Base-by-base conservation (phyloP, 139 green algal species). In the Nannochloris sp. region DNA sequence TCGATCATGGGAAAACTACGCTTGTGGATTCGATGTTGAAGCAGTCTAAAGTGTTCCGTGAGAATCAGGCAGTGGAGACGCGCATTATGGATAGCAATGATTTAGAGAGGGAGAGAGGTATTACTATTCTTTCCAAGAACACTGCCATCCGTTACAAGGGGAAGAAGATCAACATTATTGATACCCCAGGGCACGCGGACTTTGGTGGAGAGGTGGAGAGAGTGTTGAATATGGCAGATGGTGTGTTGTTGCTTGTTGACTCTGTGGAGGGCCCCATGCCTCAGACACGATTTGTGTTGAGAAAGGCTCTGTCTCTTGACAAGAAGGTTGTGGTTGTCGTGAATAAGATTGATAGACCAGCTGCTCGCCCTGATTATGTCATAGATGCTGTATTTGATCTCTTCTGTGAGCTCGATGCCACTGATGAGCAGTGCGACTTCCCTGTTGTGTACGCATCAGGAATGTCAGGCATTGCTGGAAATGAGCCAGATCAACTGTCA, bases 51-150 rank as follows among this genome's bases (percentile, higher is more conserved):
- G 82, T 95, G 8, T 93, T 93, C 75, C 71, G 86, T 10, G 73
- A 75, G 16, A 86, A 90, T 61, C 86, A 96, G 78, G 55, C 75
- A 36, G 78, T 90, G 54, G 74, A 91, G 21, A 83, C 87, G 49
- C 81, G 91, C 49, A 86, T 98, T 62, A 98, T 99, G 93, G 93
- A 99, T 82, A 83, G 55, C 63, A 96, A 97, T 67, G 90, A 92
- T 60, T 79, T 98, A 49, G 93, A 99, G 83, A 78, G 92, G 15
- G 93, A 99, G 83, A 79, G 93, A 19, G 93, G 93, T 58, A 99
- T 99, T 79, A 99, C 93, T 61, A 99, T 99, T 76, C 80, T 98
- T 48, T 89, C 87, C 58, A 98, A 98, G 71, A 99, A 99, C 81
- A 99, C 93, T 3, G 90, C 93, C 24, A 84, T 99, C 44, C 79